Percentiles rank a stretch among this genome's conserved stretches.
These are phyloP conservation scores for Boletus pseudo-olivaceus DNA, from an alignment of 768 basidiomycete genomes.

Conservation along the genomic window DNA sequence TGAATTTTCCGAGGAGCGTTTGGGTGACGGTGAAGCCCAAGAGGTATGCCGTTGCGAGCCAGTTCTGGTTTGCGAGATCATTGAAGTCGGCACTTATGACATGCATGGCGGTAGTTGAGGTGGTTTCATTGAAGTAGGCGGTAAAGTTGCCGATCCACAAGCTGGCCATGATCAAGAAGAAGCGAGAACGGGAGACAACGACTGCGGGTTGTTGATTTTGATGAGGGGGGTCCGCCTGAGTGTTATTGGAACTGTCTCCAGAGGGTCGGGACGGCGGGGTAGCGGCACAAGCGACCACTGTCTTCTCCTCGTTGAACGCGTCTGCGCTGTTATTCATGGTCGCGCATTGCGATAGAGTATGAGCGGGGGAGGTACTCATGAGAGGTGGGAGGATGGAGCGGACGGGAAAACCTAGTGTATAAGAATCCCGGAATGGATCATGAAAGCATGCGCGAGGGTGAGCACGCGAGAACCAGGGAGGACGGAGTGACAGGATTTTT, in stretches of 20 bases:
- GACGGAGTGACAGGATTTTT: constrained; percentile 4
- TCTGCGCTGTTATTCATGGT: constrained; percentile 30
- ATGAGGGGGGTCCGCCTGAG: not conserved
- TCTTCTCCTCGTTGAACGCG: constrained; percentile 24
- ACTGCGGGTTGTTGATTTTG: constrained; percentile 25
- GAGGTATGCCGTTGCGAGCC: constrained; percentile 34
- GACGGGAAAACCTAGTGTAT: constrained; percentile 9
- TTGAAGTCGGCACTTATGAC: constrained; percentile 30
- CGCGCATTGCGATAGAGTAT: constrained; percentile 30
- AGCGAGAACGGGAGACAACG: constrained; percentile 24
- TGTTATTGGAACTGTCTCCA: not conserved
- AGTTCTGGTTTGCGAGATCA: constrained; percentile 32
- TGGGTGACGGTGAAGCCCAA: constrained; percentile 37
- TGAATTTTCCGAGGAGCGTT: constrained; percentile 33
- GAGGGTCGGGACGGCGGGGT: not conserved
- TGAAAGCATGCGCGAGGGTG: constrained; percentile 11
- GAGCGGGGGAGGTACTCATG: constrained; percentile 29
- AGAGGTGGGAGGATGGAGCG: constrained; percentile 6
- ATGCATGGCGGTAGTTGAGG: constrained; percentile 35
- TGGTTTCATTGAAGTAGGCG: constrained; percentile 36
- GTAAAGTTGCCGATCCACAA: constrained; percentile 35
- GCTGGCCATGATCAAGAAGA: constrained; percentile 35
- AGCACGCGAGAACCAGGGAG: constrained; percentile 13
- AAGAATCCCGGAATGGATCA: constrained; percentile 13
- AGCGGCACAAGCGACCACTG: not conserved